These are phyloP conservation scores for Tetragonia tetragonoides DNA, from an alignment of 148 eudicot genomes.

Conservation along the genomic window DNA sequence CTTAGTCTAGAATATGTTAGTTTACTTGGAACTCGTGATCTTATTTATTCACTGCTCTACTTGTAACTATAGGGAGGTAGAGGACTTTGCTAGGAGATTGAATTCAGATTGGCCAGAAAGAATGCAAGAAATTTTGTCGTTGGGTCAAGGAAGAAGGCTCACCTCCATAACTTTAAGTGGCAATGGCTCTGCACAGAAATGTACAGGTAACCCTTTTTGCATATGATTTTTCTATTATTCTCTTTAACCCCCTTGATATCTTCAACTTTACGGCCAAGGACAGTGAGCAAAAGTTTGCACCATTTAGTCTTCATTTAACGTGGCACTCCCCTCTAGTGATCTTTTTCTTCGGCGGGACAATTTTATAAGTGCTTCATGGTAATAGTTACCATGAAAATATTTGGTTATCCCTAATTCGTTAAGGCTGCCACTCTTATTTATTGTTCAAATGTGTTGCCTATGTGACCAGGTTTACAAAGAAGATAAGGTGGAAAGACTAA, in stretches of 20 bases:
- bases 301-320: not conserved
- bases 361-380: no score
- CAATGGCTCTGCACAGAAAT: constrained; percentile 42
- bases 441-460: constrained; percentile 3
- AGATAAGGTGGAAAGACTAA: constrained; percentile 2
- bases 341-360: no score
- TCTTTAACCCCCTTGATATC: not conserved
- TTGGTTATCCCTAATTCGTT: not conserved
- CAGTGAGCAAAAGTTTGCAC: not conserved
- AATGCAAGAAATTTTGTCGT: constrained; percentile 59
- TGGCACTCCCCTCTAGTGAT: no score
- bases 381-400: not conserved
- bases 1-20: not conserved
- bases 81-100: constrained; percentile 82
- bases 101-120: constrained; percentile 83
- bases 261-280: not conserved
- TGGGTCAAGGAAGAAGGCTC: constrained; percentile 53
- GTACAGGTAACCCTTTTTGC: constrained; percentile 34
- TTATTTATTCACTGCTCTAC: constrained; percentile 10
- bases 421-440: not conserved
- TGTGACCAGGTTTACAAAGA: constrained; percentile 23
- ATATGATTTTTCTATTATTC: not conserved
- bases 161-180: constrained; percentile 36
- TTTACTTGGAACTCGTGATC: not conserved
- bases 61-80: constrained; percentile 60